A percentile compares a stretch with the other conserved stretches of the same genome.
These are phyloP conservation scores for Echinochloa phyllopogon DNA, from an alignment of 176 grass and related monocot genomes.

Conservation along the genomic window DNA sequence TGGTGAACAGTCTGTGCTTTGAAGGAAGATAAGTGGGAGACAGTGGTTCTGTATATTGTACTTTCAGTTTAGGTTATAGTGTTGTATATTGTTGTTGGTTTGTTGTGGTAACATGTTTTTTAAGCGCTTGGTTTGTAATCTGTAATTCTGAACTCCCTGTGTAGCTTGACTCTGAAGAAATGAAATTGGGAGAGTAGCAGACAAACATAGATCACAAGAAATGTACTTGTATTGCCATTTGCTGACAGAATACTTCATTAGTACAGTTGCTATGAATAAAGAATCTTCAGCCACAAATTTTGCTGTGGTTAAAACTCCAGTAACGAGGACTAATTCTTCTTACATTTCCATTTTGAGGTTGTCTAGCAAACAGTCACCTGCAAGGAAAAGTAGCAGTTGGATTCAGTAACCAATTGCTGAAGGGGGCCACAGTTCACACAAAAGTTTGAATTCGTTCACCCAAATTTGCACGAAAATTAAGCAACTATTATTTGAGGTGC, in stretches of 20 bases:
- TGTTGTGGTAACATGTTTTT: background rate
- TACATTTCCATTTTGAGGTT: constrained; percentile 77
- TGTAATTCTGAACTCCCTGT: constrained; percentile 27
- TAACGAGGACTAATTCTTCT: constrained; percentile 35
- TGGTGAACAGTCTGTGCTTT: constrained; percentile 83
- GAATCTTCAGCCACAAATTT: constrained; percentile 49
- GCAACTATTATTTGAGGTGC: background rate
- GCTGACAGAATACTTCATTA: constrained; percentile 49
- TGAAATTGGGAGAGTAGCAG: constrained; percentile 18
- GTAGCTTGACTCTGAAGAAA: constrained; percentile 30
- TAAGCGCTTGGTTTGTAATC: constrained; percentile 32
- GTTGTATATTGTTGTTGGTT: constrained; percentile 40
- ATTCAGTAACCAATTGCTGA: constrained; percentile 28
- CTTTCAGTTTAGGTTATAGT: constrained; percentile 24
- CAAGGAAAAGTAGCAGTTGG: constrained; percentile 24
- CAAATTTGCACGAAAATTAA: background rate
- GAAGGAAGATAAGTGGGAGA: constrained; percentile 34
- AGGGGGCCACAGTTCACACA: background rate
- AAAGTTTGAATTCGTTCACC: background rate
- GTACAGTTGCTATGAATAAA: constrained; percentile 55
- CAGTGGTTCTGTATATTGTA: background rate
- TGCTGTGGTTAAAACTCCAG: constrained; percentile 36
- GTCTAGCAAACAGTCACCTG: constrained; percentile 58
- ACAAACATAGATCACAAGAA: constrained; percentile 32
- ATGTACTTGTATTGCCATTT: constrained; percentile 51